These are phyloP conservation scores for Ochetophila trinervis DNA, from an alignment of 306 rosid species.

Conservation along the genomic window DNA sequence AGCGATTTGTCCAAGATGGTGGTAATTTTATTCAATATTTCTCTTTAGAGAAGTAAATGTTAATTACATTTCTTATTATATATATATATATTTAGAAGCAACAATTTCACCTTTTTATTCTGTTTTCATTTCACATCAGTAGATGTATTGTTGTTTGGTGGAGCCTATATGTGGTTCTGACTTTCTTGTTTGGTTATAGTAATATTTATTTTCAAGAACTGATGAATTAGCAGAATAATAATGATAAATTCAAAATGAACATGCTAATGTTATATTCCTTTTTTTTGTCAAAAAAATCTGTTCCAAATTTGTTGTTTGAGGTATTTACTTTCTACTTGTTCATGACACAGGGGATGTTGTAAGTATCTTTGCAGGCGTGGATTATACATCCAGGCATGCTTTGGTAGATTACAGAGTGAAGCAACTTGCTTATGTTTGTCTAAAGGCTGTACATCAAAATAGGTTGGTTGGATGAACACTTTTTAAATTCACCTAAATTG, in stretches of 20 bases:
- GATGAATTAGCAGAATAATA: no score
- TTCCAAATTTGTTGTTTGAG: background rate
- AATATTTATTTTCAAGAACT: no score
- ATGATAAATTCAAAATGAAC: no score
- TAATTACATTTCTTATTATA: conserved; percentile 2
- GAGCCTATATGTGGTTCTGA: conserved; percentile 3
- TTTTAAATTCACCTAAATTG: conserved; percentile 11
- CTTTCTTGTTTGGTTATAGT: background rate
- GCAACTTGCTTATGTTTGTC: conserved; percentile 61
- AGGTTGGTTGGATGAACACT: conserved; percentile 49
- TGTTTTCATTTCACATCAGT: background rate
- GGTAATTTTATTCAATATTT: conserved; percentile 48
- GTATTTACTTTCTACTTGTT: background rate
- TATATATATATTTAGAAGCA: background rate
- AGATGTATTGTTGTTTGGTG: background rate
- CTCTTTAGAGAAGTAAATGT: conserved; percentile 5
- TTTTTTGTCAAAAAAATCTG: no score
- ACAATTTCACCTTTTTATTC: conserved; percentile 4
- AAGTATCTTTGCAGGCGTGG: conserved; percentile 70
- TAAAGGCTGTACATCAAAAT: conserved; percentile 71
- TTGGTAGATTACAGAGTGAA: conserved; percentile 76
- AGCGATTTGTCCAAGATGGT: conserved; percentile 49
- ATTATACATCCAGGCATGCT: conserved; percentile 54
- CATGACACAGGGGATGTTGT: conserved; percentile 59
- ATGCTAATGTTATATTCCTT: no score